Evolutionary conservation across 2,329 filamentous ascomycete species (phyloP), one percentile per base, ranked within the genome.

Genomic region (Macrophomina tecta): DNA sequence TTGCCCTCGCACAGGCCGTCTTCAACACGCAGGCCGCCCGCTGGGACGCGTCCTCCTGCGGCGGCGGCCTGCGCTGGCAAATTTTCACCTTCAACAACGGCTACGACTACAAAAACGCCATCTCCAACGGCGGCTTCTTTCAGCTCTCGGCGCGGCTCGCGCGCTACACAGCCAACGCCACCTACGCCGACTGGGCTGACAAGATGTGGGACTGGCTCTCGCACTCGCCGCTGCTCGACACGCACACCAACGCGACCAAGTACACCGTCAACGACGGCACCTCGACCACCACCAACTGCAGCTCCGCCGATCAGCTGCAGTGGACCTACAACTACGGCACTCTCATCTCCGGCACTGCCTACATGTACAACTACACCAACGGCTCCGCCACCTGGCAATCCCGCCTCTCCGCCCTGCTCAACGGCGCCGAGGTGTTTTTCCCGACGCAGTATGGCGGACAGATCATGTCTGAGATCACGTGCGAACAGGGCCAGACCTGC

Each of bases 381-480:
- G 80, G 80, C 38, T 73, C 68, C 12, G 58, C 72, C 5, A 70
- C 73, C 46, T 79, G 78, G 78, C 66, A 69, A 2, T 67, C 68
- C 0, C 76, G 74, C 28, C 69, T 80, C 0, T 58, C 69, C 8
- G 72, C 75, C 18, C 75, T 78, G 48, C 70, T 80, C 30, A 73
- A 73, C 67, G 74, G 76, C 49, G 70, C 72, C 8, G 74, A 73
- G 9, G 73, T 79, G 51, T 83, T 82, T 73, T 82, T 81, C 71
- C 75, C 76, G 36, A 55, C 71, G 5, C 70, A 74, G 36, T 74
- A 75, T 56, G 70, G 67, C 66, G 70, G 70, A 16, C 68, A 76
- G 46, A 72, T 82, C 68, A 82, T 86, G 77, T 76, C 73, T 42
- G 82, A 80, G 67, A 72, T 74, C n/a, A 70, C 78, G 23, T 83